Base-by-base conservation (phyloP, 202 grass and related monocot genomes). In the Digitaria exilis region DNA sequence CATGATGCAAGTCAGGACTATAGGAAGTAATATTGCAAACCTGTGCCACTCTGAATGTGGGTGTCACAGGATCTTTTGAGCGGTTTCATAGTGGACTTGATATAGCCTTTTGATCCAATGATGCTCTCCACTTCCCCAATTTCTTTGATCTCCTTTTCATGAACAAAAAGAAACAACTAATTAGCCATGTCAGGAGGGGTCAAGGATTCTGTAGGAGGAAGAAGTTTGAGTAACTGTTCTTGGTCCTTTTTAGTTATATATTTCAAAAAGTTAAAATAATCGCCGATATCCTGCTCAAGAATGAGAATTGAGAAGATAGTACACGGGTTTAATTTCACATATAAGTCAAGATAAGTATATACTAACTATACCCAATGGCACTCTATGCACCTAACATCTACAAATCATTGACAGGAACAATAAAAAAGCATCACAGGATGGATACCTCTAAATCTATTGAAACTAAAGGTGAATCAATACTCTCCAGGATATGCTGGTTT, bases 371-470 rank as follows among this genome's bases (percentile, higher is more conserved):
- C 61, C n/a, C 54, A 72, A 9, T 54, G 43, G 43, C 16, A 4
- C 19, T 52, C 7, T 59, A 84, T 16, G 82, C 43, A 79, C 69
- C 63, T 75, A 37, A 41, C 30, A 65, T 56, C 49, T 42, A 79
- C 13, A 81, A 9, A 48, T 86, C 59, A 80, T 66, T 75, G 43
- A 52, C 37, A 52, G 49, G 64, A 77, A 86, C 15, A 81, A 55
- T n/a, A n/a, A 1, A 52, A 65, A 17, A n/a, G 28, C 61, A 46
- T 21, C 12, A 69, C 54, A 71, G 48, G 48, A 56, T 61, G 29
- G 48, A 54, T 89, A 96, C 96, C 88, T 99, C 84, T 73, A 88
- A 88, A 83, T 90, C 82, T 84, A 86, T 39, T 62, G 86, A 94
- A 66, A 73, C 83, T 66, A 92, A 84, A 62, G 91, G 32, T 69